Base-by-base conservation (phyloP, 2,329 filamentous ascomycete species). In the Penicillium concentricum region DNA sequence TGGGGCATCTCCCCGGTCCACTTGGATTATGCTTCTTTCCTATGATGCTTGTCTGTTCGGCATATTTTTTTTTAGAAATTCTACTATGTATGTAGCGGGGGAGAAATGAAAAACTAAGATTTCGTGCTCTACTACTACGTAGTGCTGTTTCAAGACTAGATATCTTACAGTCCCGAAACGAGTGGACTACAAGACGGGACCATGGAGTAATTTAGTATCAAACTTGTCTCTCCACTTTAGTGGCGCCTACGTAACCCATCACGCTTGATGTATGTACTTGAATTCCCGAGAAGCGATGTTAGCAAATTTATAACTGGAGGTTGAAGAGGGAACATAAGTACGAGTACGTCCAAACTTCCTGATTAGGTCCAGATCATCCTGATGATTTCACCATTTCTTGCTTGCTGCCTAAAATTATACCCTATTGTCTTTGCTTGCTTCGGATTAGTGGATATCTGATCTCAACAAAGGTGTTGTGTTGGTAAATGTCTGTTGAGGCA, bases 1-100 rank as follows among this genome's bases (percentile, higher is more conserved):
- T 54, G 56, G 49, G 24, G 51, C 42, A 7, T 41, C 20, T 32
- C 30, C 41, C 24, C 18, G 24, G 16, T 24, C 44, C 44, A 52
- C 54, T 32, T 39, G 37, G 9, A 28, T 48, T 42, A 34, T 52
- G 44, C 51, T 55, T 55, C 18, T 45, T 46, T 39, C 12, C n/a
- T 45, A 20, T 44, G 13, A 13, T 32, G 42, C 43, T 45, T 47
- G 45, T 24, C 32, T 47, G 16, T 18, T 24, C 16, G 20, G 6
- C 32, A 47, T 35, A 47, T 47, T 35, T 47, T 47, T 47, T 35
- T 47, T 47, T 47, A 24, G 20, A 47, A n/a, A 45, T 20, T 18
- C 6, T 5, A 30, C 12, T 44, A 20, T 3, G 3, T 15, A 13
- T 15, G 3, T 13, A 16, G 4, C 9, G 7, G 15, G 39, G 18